Evolutionary conservation across 1,139 yeast species (phyloP).

Genomic region (Lodderomyces metapsilosis): DNA sequence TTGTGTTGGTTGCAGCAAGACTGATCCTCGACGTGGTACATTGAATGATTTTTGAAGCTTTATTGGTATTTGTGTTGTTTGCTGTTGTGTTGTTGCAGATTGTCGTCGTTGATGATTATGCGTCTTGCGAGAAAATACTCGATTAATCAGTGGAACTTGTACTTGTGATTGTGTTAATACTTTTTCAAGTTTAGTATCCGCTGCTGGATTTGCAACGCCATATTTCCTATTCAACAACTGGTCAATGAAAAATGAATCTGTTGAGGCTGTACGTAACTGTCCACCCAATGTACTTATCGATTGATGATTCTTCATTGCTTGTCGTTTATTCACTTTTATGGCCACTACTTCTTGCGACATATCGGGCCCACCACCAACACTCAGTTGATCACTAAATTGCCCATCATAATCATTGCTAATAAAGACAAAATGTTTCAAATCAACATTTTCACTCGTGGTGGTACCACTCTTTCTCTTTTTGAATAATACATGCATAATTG

Average conservation of each 20-base stretch:
- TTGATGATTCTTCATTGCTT: constrained; percentile 15
- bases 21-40: constrained; percentile 1
- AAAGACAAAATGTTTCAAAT: constrained; percentile 37
- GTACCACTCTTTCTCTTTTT: neutral
- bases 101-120: neutral
- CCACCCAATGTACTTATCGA: constrained; percentile 30
- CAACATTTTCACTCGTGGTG: constrained; percentile 13
- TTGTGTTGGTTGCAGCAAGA: neutral
- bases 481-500: constrained; percentile 4
- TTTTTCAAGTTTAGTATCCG: neutral
- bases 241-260: constrained; percentile 35
- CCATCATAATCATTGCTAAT: constrained; percentile 19
- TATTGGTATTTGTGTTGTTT: constrained; percentile 1
- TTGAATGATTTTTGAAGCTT: neutral
- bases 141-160: neutral
- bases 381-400: neutral
- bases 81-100: constrained; percentile 6
- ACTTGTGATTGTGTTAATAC: neutral
- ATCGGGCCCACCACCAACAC: neutral
- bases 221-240: constrained; percentile 28
- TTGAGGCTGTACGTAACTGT: constrained; percentile 34
- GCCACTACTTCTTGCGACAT: constrained; percentile 18
- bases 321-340: constrained; percentile 7
- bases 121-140: constrained; percentile 1
- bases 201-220: constrained; percentile 13